Percentiles rank a stretch among this genome's conserved stretches.
phyloP scores from a whole-genome alignment of 305 asterid species.

The Solanum hybrid region DNA sequence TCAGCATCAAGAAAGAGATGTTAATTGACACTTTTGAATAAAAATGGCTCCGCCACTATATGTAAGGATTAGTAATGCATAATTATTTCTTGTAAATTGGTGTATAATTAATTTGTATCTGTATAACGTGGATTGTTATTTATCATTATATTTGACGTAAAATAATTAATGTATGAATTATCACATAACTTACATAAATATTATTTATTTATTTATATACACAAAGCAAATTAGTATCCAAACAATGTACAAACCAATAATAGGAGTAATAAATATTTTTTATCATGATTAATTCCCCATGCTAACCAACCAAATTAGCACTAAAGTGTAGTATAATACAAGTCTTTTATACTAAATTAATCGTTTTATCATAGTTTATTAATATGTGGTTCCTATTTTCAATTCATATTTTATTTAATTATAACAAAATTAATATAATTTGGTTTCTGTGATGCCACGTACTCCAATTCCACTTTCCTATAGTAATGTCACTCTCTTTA shows the following conservation, averaged over 20 bases:
- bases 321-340: neutral
- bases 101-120: neutral
- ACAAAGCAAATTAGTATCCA: neutral
- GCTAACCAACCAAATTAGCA: neutral
- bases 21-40: neutral
- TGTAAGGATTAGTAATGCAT: neutral
- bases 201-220: neutral
- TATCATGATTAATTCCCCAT: neutral
- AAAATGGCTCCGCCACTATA: neutral
- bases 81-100: neutral
- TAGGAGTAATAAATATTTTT: neutral
- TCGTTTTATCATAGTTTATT: neutral
- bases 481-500: neutral
- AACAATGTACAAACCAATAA: neutral
- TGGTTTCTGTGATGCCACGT: neutral
- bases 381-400: neutral
- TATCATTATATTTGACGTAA: neutral
- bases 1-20: too few relatives aligned
- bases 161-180: neutral
- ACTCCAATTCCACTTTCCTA: neutral
- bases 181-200: neutral
- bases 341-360: neutral
- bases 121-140: neutral
- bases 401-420: neutral
- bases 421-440: neutral